Base-by-base conservation (phyloP, 108 stramenopile genomes). In the Cyclotella distinguenda region DNA sequence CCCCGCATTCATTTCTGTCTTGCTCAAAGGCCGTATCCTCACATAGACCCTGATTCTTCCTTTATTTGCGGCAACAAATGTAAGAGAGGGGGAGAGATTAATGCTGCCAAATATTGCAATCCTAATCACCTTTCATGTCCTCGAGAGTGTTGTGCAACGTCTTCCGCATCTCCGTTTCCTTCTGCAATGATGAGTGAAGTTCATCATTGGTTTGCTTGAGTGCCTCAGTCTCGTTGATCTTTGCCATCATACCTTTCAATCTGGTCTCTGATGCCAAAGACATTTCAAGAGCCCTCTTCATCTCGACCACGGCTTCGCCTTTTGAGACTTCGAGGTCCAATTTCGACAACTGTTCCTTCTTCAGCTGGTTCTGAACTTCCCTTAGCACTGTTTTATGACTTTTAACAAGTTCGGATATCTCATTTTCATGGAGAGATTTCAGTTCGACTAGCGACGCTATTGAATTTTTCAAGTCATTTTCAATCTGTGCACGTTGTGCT, bases 11-110 rank as follows among this genome's bases (percentile, higher is more conserved):
- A 68, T 15, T 28, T 88, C 87, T 9, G 22, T 53, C 38, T 44
- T 40, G 13, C 74, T 76, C 12, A 86, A 54, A 12, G 87, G 87
- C n/a, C 84, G 31, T 3, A 88, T 50, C n/a, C 87, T 57, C 21
- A 84, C 80, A 64, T 84, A 86, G 16, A 88, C 87, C 8, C 87
- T 48, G 36, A 88, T 88, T 40, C 71, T 65, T 6, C 85, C 56
- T 58, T 21, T 25, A 25, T 42, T 11, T 27, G 2, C 12, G 10
- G 18, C 25, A 4, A 42, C 23, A 39, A 25, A 23, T 42, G 21
- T 55, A 15, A 16, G 53, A 55, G 5, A 10, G 35, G 8, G 30
- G 11, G 8, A 4, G 35, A 21, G 8, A 4, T 21, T 8, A 35
- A 15, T n/a, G n/a, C n/a, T n/a, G 5, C 7, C 53, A 33, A 34